Percentiles rank a stretch among this genome's conserved stretches.
phyloP scores from a whole-genome alignment of 78 protist genomes.

The Bigelowiella natans region DNA sequence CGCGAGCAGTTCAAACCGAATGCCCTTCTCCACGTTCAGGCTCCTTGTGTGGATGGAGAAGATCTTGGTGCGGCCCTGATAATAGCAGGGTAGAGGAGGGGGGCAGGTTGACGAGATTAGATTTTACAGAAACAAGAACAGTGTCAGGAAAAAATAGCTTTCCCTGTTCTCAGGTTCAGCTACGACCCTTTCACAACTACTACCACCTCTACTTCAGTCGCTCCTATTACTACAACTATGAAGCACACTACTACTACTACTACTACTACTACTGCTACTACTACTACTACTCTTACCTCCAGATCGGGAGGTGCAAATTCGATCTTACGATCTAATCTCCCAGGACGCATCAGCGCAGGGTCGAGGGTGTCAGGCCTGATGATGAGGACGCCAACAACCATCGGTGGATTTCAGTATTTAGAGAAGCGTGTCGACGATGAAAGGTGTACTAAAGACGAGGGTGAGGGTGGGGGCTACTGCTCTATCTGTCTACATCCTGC shows the following conservation, averaged over 20 bases:
- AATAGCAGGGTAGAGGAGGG: no score
- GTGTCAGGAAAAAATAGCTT: no score
- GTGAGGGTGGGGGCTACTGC: not conserved
- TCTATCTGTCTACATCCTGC: no score
- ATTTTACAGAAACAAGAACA: no score
- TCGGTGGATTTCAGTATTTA: no score
- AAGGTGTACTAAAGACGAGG: not conserved
- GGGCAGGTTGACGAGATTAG: no score
- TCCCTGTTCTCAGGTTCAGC: no score
- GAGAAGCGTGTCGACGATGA: no score
- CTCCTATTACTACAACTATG: not conserved
- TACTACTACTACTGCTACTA: conserved; percentile 14
- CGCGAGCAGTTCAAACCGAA: conserved; percentile 95
- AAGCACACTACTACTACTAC: not conserved
- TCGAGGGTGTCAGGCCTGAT: conserved; percentile 67
- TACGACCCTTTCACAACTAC: no score
- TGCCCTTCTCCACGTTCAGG: conserved; percentile 65
- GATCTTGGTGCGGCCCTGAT: conserved; percentile 71
- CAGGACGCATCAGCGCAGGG: conserved; percentile 98
- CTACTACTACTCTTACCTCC: conserved; percentile 35
- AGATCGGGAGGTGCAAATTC: conserved; percentile 95
- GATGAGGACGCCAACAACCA: not conserved
- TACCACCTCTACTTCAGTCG: no score
- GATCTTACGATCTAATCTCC: conserved; percentile 90
- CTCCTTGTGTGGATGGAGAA: conserved; percentile 73